These are phyloP conservation scores for Leishmania mexicana DNA, from an alignment of 208 protist genomes.

Conservation along the genomic window DNA sequence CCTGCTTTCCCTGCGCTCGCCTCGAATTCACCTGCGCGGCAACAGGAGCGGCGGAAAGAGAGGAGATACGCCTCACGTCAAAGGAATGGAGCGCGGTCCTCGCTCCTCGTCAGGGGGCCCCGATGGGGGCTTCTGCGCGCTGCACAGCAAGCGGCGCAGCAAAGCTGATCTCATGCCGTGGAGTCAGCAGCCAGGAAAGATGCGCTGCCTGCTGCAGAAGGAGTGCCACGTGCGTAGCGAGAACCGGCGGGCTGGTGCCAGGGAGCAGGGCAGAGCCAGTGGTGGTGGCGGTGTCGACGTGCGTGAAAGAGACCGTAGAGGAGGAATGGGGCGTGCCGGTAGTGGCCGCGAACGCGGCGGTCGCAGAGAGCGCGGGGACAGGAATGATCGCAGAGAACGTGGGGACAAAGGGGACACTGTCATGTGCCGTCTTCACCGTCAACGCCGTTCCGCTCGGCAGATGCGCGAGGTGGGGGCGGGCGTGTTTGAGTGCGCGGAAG, in stretches of 20 bases:
- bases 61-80: background rate
- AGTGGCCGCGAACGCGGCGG: conserved; percentile 13
- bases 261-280: conserved; percentile 5
- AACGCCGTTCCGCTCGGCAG: conserved; percentile 53
- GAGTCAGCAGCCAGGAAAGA: conserved; percentile 50
- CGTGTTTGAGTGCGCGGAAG: conserved; percentile 74
- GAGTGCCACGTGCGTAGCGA: conserved; percentile 59
- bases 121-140: conserved; percentile 71
- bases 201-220: conserved; percentile 68
- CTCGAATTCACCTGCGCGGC: background rate
- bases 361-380: conserved; percentile 13
- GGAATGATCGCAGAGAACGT: conserved; percentile 37
- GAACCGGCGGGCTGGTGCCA: background rate
- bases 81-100: conserved; percentile 20
- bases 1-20: background rate
- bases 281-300: background rate
- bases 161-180: conserved; percentile 65
- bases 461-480: conserved; percentile 77
- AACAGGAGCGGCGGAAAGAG: background rate
- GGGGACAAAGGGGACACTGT: conserved; percentile 58
- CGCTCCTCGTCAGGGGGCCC: conserved; percentile 21
- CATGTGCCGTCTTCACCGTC: conserved; percentile 71
- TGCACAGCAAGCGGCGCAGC: conserved; percentile 65
- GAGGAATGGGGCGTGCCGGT: background rate
- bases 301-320: conserved; percentile 9